Conservation (phyloP, 169 alveolate genomes). For the Cryptosporidium sp. region DNA sequence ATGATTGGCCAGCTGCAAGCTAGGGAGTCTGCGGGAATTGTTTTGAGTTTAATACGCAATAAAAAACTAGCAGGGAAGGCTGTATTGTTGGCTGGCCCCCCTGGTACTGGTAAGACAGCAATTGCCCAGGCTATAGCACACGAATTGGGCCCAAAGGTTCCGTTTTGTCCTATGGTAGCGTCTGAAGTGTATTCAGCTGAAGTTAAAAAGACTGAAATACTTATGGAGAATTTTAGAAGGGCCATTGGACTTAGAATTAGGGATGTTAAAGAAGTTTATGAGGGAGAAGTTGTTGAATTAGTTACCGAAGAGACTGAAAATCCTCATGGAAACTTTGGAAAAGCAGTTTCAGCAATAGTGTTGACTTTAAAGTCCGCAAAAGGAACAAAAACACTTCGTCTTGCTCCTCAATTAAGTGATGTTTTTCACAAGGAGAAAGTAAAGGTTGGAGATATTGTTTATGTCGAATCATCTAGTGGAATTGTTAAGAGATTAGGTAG, state of each 20-base stretch:
- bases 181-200: constrained; percentile 99
- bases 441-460: constrained; percentile 96
- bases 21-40: constrained; percentile 98
- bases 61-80: constrained; percentile 97
- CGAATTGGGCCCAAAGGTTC: constrained; percentile 99
- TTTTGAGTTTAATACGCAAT: constrained; percentile 95
- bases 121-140: constrained; percentile 98
- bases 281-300: constrained; percentile 96
- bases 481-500: constrained; percentile 98
- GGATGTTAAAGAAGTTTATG: constrained; percentile 99
- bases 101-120: constrained; percentile 99
- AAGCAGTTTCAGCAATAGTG: constrained; percentile 89
- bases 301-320: constrained; percentile 94
- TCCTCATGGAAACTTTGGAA: constrained; percentile 88
- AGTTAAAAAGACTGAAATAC: constrained; percentile 98
- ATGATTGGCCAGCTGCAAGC: constrained; percentile 98
- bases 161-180: constrained; percentile 99
- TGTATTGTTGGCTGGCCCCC: constrained; percentile 92
- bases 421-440: constrained; percentile 97
- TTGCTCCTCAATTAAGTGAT: constrained; percentile 98
- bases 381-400: constrained; percentile 97
- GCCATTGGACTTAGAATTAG: constrained; percentile 98
- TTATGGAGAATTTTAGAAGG: constrained; percentile 99
- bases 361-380: constrained; percentile 95
- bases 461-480: constrained; percentile 97